phyloP scores from a whole-genome alignment of 2,329 filamentous ascomycete species.

The Raffaelea arxii region DNA sequence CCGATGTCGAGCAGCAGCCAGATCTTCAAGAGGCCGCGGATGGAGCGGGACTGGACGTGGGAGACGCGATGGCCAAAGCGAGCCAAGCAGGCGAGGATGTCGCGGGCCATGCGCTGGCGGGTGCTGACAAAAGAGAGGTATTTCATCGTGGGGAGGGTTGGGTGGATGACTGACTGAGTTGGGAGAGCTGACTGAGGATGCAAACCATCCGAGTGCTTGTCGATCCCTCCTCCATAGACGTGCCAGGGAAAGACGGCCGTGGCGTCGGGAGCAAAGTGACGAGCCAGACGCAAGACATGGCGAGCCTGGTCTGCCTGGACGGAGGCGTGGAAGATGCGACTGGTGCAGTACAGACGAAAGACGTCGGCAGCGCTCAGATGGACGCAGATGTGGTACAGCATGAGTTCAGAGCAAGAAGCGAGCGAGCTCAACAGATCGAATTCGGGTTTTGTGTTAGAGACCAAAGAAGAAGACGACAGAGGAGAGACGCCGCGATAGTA shows the following conservation, averaged over 20 bases:
- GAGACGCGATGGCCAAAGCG: conserved; percentile 40
- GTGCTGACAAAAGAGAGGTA: conserved; percentile 60
- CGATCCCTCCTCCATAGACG: conserved; percentile 42
- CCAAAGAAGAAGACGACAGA: too few relatives aligned
- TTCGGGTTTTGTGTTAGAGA: too few relatives aligned
- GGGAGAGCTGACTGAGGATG: too few relatives aligned
- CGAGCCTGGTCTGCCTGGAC: conserved; percentile 50
- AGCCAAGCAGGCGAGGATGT: conserved; percentile 54
- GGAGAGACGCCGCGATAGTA: conserved; percentile 9
- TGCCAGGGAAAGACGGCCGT: conserved; percentile 50
- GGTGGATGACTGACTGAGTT: too few relatives aligned
- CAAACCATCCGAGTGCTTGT: too few relatives aligned
- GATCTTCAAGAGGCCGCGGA: conserved; percentile 46
- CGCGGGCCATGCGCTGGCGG: conserved; percentile 44
- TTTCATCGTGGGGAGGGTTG: conserved; percentile 40
- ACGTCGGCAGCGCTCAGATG: conserved; percentile 46
- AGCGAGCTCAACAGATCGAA: conserved; percentile 35
- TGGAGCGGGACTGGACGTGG: neutral
- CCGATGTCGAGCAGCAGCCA: conserved; percentile 37
- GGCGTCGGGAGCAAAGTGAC: conserved; percentile 43
- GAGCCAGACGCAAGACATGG: conserved; percentile 46
- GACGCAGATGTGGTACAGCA: conserved; percentile 43
- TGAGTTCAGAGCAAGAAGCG: conserved; percentile 38
- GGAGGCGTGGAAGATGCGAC: conserved; percentile 49
- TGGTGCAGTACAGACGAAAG: conserved; percentile 55